Evolutionary conservation across 2,329 filamentous ascomycete genomes (phyloP).

Genomic region (Pseudocercospora ulei): DNA sequence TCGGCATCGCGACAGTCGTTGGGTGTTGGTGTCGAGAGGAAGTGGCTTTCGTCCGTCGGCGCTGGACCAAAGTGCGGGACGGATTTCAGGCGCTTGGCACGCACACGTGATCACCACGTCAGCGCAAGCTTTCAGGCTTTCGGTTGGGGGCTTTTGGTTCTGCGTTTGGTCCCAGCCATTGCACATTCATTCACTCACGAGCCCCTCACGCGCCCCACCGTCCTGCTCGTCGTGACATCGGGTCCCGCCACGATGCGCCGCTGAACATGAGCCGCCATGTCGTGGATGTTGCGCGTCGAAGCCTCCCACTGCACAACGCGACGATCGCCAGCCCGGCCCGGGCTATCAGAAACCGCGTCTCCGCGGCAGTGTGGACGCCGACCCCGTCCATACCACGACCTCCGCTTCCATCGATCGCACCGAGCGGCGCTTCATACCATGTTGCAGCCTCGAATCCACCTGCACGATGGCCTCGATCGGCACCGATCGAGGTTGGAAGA

Average conservation of each 20-base stretch:
- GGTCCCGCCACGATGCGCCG: slow-evolving; percentile 16
- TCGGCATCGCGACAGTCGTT: slow-evolving; percentile 40
- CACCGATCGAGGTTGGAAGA: slow-evolving; percentile 14
- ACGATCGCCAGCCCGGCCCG: slow-evolving; percentile 11
- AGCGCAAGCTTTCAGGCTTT: too few relatives aligned
- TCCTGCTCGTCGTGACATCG: slow-evolving; percentile 4
- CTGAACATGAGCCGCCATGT: slow-evolving; percentile 39
- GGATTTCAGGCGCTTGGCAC: neutral
- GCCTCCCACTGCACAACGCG: slow-evolving; percentile 16
- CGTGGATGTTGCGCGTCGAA: slow-evolving; percentile 19
- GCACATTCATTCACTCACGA: neutral
- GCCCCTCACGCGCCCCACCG: neutral
- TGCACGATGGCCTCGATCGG: slow-evolving; percentile 21
- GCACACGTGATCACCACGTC: too few relatives aligned
- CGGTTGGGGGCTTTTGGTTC: too few relatives aligned
- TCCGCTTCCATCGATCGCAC: slow-evolving; percentile 1
- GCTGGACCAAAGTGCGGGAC: neutral
- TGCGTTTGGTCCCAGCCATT: too few relatives aligned
- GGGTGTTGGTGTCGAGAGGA: slow-evolving; percentile 21
- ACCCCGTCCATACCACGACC: slow-evolving; percentile 5
- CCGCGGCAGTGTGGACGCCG: slow-evolving; percentile 9
- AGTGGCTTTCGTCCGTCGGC: too few relatives aligned
- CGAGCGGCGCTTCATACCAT: slow-evolving; percentile 13
- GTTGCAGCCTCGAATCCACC: slow-evolving; percentile 21
- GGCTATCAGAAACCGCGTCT: slow-evolving; percentile 11